Base-by-base conservation (phyloP, 2,329 filamentous ascomycete genomes). In the Penicillium sp. region DNA sequence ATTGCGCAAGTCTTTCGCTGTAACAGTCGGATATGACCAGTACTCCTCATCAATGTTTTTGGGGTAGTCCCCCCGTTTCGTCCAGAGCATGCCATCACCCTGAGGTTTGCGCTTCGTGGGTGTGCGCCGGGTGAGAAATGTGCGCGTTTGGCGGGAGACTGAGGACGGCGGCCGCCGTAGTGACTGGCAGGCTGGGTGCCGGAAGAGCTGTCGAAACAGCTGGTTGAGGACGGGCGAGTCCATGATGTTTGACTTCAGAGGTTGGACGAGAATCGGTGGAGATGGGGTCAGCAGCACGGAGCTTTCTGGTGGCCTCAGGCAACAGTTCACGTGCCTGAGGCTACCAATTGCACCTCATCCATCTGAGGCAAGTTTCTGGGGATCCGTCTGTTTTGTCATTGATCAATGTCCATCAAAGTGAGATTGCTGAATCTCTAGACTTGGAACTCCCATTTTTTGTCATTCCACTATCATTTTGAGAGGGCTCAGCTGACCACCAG, bases 151-250 rank as follows among this genome's bases (percentile, higher is more conserved):
- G 48, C 69, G 68, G 12, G 66, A 59, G 8, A 68, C 62, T 48
- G 62, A 58, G 17, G 68, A 59, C 34, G 68, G 66, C 38, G 67
- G 67, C 55, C 76, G 79, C 55, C 81, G 79, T 65, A 83, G 75
- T 55, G 82, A 80, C 70, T 84, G 83, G 72, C 88, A 90, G 52
- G 86, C 83, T 50, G 86, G 85, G 71, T 93, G 90, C 47, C 87
- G 86, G 70, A 96, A 96, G 43, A 98, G 86, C 80, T 92, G 90
- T 70, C 90, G 87, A 71, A 97, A 94, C 73, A 96, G 84, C 73
- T 89, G 89, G 51, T 86, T 86, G 66, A 92, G 83, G 63, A 91
- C 81, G 60, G 89, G 89, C 17, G 91, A 93, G 79, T 96, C 92
- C 92, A 96, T 96, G 62, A 55, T 66, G 65, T 50, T 53, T 56